Evolutionary conservation across 352 stramenopile species (phyloP), one percentile per base, ranked within the genome.

Genomic region (Phytopythium kandeliae): DNA sequence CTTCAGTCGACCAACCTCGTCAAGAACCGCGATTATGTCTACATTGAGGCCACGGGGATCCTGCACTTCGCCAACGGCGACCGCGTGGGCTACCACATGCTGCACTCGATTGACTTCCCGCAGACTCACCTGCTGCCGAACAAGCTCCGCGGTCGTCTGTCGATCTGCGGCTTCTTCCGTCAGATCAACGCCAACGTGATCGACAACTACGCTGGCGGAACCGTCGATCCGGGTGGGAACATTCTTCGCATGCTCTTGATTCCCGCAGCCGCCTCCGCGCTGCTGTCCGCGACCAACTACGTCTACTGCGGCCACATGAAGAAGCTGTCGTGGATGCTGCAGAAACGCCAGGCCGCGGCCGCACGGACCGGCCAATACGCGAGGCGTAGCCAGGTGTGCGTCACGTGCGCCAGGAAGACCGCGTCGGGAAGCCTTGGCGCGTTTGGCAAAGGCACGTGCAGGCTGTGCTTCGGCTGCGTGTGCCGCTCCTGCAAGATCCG

Each of bases 1-100:
- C 48, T 60, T 13, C 25, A 67, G 7, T 51, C 53, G 26, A 66
- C 65, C n/a, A 31, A 69, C n/a, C 34, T 73, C 0, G 66, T 79
- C 31, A 78, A 71, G 54, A 75, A 75, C 22, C 60, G 69, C 31
- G 76, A 85, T 46, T 63, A 79, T n/a, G 71, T 85, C 13, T 77
- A 75, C 53, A 51, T 84, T 42, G 71, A 87, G 41, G 55, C 65
- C 9, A 85, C 71, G 11, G 73, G 76, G 12, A 54, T 65, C 6
- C 60, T 53, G 0, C 34, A 57, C n/a, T 51, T 82, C 3, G 36
- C 31, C 0, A 76, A 55, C 2, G 69, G 73, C 16, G 71, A 84
- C 30, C 73, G 65, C 16, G 56, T 85, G 2, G 73, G 71, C 19
- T 87, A 78, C 44, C 71, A 84, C 49, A 47, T 85, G 48, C 36